A percentile compares a stretch with the other conserved stretches of the same genome.
Conservation (phyloP, 257 asterid genomes). For the Asclepias syriaca region DNA sequence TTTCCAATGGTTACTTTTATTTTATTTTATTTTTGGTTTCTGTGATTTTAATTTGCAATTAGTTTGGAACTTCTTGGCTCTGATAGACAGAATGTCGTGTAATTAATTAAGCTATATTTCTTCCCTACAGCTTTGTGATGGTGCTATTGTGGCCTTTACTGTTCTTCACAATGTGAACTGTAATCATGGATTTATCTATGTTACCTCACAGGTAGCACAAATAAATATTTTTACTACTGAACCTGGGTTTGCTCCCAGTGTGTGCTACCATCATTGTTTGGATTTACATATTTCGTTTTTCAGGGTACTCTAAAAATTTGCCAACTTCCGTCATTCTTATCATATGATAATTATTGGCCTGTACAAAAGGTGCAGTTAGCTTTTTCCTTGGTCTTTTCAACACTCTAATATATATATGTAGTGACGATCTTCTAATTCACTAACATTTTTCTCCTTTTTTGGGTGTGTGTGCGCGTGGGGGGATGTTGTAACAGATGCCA, state of each 20-base stretch:
- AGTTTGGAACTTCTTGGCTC: neutral
- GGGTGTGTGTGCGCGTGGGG: neutral
- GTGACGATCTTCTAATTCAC: neutral
- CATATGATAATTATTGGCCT: slow-evolving; percentile 93
- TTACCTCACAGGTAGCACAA: slow-evolving; percentile 70
- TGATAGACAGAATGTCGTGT: neutral
- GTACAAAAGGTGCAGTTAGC: slow-evolving; percentile 63
- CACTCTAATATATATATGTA: neutral
- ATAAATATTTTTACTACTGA: slow-evolving; percentile 7
- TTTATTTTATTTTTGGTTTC: too few relatives aligned
- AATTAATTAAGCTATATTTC: slow-evolving; percentile 12
- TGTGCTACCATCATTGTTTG: neutral
- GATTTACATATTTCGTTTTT: slow-evolving; percentile 14
- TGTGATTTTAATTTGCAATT: neutral
- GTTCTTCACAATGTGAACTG: slow-evolving; percentile 97
- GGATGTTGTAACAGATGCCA: slow-evolving; percentile 52
- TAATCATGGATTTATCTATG: slow-evolving; percentile 86
- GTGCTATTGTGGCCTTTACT: slow-evolving; percentile 87
- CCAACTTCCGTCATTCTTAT: slow-evolving; percentile 67
- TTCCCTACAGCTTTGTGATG: slow-evolving; percentile 78
- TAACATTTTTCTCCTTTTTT: neutral
- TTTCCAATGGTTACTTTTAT: neutral
- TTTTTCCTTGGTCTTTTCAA: neutral
- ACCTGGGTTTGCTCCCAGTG: neutral
- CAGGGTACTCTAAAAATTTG: slow-evolving; percentile 94